Evolutionary conservation across 2,329 filamentous ascomycete genomes (phyloP), one percentile per base, ranked within the genome.

Genomic region (Clonostachys rosea): DNA sequence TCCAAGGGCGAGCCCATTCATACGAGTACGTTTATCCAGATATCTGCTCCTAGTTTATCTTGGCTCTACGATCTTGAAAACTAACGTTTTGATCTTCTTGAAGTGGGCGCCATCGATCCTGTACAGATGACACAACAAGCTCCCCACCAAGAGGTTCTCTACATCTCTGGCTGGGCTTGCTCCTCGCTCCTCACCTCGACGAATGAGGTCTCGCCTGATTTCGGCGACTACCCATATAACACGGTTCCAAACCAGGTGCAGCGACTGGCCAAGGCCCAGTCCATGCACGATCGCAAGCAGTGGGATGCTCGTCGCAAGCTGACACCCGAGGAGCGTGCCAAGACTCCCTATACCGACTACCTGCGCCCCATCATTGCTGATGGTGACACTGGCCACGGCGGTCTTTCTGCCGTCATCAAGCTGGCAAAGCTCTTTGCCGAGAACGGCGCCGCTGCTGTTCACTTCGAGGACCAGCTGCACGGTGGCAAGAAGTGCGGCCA

Each of bases 101-200:
- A 52, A 92, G 89, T 99, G 87, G 94, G 94, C 57, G 94, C 91
- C 50, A 95, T 99, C 68, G 94, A 99, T 63, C 94, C 94, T n/a
- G 84, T 97, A 11, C 94, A 99, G 71, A 97, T 99, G 94, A 96
- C 94, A 43, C 94, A 99, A 67, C 94, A 97, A 73, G 94, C 94
- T 14, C 82, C 89, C 6, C 89, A 97, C 70, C 94, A 97, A 65
- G 92, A 99, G 66, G 88, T 96, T 16, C 79, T 99, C 42, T 99
- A 99, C 69, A 78, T 99, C 52, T 96, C 91, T 1, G 94, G 94
- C 52, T 99, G 94, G 94, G 94, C 94, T 6, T 97, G 94, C 70
- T 97, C 92, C 0, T 92, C 91, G 1, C 82, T 96, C 17, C 75
- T 99, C 42, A 97, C 92, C 5, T 86, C 84, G 10, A 97, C 94